Base-by-base conservation (phyloP, 768 basidiomycete genomes). In the Clitopilus passeckerianus region DNA sequence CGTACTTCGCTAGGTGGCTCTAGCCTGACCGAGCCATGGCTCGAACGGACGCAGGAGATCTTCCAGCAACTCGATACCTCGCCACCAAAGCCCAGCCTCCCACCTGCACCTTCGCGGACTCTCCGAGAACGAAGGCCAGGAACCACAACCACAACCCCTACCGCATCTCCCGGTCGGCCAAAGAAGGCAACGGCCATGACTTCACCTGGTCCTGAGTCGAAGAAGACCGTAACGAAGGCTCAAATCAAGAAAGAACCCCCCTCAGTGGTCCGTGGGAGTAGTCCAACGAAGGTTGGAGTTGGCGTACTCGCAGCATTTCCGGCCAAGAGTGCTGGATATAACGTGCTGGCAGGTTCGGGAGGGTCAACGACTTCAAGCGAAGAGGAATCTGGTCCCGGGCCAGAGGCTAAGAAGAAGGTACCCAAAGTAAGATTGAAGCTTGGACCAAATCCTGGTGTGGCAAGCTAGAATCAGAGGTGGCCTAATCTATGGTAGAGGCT, bases 341-440 rank as follows among this genome's bases (percentile, higher is more conserved):
- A 12, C n/a, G 10, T 12, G 5, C 37, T 18, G 12, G 15, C n/a
- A 5, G 37, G 37, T 30, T 41, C 37, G 3, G 15, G n/a, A 41
- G 37, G 37, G 3, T 41, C 15, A 4, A 41, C 37, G 10, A 41
- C 37, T 18, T 41, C 37, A 41, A 41, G 37, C 10, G 37, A 41
- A 18, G 37, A 41, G 37, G 37, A 41, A 41, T 2, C 37, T 5
- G n/a, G 37, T 2, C 20, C 2, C 20, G 20, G 12, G 22, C 60
- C 54, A 18, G 63, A 60, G n/a, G 46, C 22, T 41, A 81, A 80
- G 74, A 81, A 80, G 74, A 85, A 80, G 62, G 67, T 85, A 0
- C 85, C 83, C 0, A 75, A 76, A 58, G 83, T 87, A 5, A 79
- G 82, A 55, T 66, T 86, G 56, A 81, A 83, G 72, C 74, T 91